phyloP scores from a whole-genome alignment of 176 grass and related monocot genomes.

The Metroxylon sagu region DNA sequence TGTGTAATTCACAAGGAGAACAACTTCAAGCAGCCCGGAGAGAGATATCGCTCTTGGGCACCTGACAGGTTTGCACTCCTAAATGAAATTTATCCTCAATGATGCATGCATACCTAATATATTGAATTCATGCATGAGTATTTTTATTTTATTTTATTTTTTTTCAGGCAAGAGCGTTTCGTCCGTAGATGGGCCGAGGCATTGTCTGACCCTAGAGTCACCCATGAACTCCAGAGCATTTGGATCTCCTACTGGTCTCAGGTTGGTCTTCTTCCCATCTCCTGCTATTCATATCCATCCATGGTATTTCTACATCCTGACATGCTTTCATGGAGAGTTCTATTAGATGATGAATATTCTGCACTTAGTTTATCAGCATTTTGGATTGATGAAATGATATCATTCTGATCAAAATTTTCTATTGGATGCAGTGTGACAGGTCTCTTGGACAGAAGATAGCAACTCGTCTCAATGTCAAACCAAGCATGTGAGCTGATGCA shows the following conservation, averaged over 20 bases:
- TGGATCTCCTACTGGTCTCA: slow-evolving; percentile 98
- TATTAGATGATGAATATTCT: too few relatives aligned
- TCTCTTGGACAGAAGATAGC: slow-evolving; percentile 84
- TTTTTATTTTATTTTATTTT: slow-evolving; percentile 4
- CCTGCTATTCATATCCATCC: background rate
- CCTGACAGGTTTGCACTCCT: slow-evolving; percentile 46
- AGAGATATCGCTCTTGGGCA: slow-evolving; percentile 73
- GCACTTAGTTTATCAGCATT: too few relatives aligned
- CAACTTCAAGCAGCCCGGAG: slow-evolving; percentile 99
- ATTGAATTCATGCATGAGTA: slow-evolving; percentile 1
- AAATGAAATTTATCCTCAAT: background rate
- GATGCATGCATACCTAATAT: background rate
- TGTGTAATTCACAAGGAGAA: slow-evolving; percentile 77
- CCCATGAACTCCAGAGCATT: slow-evolving; percentile 78
- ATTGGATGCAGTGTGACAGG: slow-evolving; percentile 59
- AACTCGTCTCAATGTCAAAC: slow-evolving; percentile 61
- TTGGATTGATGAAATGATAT: background rate
- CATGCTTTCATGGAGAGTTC: background rate
- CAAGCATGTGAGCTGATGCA: slow-evolving; percentile 54
- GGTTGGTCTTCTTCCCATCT: slow-evolving; percentile 23
- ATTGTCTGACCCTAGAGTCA: slow-evolving; percentile 82
- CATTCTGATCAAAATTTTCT: slow-evolving; percentile 1
- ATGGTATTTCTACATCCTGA: background rate
- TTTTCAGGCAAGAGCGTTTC: slow-evolving; percentile 73
- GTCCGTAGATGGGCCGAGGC: slow-evolving; percentile 77